Percentiles rank a stretch among this genome's conserved stretches.
phyloP scores from a whole-genome alignment of 2,329 filamentous ascomycete species.

The Sporothrix inflata region DNA sequence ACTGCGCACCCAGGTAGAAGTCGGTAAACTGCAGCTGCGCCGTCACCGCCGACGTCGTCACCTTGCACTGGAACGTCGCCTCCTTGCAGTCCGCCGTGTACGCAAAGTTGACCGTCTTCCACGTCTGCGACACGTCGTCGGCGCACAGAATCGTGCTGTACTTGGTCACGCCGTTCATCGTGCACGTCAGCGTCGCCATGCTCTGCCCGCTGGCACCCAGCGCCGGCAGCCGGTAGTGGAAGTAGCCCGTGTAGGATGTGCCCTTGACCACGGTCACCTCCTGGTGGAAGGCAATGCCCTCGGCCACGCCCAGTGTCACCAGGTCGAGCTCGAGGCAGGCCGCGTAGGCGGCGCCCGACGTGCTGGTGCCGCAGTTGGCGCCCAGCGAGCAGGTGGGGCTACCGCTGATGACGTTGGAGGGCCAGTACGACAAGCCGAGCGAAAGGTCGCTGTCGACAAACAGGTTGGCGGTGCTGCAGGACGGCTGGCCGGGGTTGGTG shows the following conservation, averaged over 20 bases:
- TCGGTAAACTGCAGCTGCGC: conserved; percentile 23
- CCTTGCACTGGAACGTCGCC: conserved; percentile 18
- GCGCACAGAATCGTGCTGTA: not conserved
- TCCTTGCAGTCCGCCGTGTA: conserved; percentile 22
- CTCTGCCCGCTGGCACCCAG: conserved; percentile 4
- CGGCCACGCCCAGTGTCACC: not conserved
- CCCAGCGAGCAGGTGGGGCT: conserved; percentile 20
- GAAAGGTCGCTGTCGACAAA: conserved; percentile 20
- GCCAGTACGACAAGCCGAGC: conserved; percentile 16
- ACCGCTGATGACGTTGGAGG: not conserved
- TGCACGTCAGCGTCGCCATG: conserved; percentile 25
- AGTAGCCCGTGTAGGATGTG: conserved; percentile 18
- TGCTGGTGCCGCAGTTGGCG: conserved; percentile 18
- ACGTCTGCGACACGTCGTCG: conserved; percentile 3
- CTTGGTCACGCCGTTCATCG: conserved; percentile 21
- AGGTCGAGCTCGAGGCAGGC: conserved; percentile 22
- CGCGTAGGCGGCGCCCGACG: conserved; percentile 1
- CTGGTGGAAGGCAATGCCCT: conserved; percentile 21
- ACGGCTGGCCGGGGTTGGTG: conserved; percentile 15
- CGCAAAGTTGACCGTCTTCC: not conserved
- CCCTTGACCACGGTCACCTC: not conserved
- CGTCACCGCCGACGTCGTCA: conserved; percentile 14
- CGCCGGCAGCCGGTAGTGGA: conserved; percentile 14
- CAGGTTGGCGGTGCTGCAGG: conserved; percentile 16
- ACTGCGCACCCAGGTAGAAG: conserved; percentile 18